Conservation (phyloP, 805 yeast species). For the Wickerhamiella dianesei region DNA sequence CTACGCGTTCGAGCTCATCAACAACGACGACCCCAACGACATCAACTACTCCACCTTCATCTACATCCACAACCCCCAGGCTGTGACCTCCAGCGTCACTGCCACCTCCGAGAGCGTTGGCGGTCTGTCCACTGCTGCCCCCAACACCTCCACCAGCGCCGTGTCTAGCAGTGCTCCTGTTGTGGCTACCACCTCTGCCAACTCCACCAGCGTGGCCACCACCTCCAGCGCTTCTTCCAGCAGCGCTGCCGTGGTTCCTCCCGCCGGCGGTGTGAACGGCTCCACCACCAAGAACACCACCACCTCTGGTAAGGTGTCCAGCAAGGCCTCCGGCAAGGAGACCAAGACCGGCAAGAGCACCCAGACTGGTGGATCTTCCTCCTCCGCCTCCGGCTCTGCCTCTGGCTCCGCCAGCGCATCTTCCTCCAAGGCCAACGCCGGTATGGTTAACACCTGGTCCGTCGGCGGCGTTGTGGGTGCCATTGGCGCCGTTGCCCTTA, state of each 20-base stretch:
- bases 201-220: neutral
- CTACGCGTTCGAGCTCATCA: conserved; percentile 25
- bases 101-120: conserved; percentile 6
- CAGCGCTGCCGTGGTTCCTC: conserved; percentile 3
- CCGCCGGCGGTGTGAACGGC: conserved; percentile 2
- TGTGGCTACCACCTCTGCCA: conserved; percentile 5
- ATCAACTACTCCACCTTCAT: conserved; percentile 27
- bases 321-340: neutral
- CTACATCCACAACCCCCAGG: conserved; percentile 16
- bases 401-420: conserved; percentile 21
- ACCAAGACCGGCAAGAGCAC: conserved; percentile 5
- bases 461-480: conserved; percentile 10
- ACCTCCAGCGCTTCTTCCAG: neutral
- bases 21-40: conserved; percentile 20
- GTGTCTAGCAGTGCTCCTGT: conserved; percentile 6
- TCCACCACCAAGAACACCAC: conserved; percentile 1
- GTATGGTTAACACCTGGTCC: conserved; percentile 2
- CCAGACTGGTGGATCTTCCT: conserved; percentile 1
- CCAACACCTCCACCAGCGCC: conserved; percentile 8
- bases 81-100: conserved; percentile 12
- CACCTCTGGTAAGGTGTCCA: neutral
- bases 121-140: conserved; percentile 7
- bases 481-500: conserved; percentile 13
- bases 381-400: conserved; percentile 4
- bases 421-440: conserved; percentile 1